Percentiles rank a stretch among this genome's conserved stretches.
Conservation (phyloP, 306 rosid species). For the Citrullus amarus region DNA sequence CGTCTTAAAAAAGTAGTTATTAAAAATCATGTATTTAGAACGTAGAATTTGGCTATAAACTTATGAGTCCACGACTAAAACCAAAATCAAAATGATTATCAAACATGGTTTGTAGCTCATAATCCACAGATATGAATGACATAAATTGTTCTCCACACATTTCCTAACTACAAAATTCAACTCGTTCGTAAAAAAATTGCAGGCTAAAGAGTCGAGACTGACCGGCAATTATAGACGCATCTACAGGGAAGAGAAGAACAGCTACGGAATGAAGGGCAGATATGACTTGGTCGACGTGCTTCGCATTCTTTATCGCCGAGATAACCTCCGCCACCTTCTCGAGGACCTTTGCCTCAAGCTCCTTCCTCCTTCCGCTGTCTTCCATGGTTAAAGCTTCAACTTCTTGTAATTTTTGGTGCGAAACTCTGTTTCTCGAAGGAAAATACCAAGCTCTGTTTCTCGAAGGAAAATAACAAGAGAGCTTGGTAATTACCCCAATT, state of each 20-base stretch:
- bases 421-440: neutral
- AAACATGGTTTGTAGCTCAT: neutral
- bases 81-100: too few relatives aligned
- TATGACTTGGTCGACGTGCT: constrained; percentile 67
- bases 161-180: neutral
- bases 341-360: constrained; percentile 30
- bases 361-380: constrained; percentile 28
- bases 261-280: constrained; percentile 64
- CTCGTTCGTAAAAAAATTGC: neutral
- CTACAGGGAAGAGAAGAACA: constrained; percentile 50
- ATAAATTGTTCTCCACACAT: neutral
- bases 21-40: too few relatives aligned
- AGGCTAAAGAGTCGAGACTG: neutral
- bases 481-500: neutral
- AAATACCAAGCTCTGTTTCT: neutral
- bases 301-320: constrained; percentile 37
- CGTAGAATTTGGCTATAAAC: too few relatives aligned
- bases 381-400: constrained; percentile 28
- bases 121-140: neutral
- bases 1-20: too few relatives aligned
- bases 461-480: neutral
- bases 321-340: constrained; percentile 54
- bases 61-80: too few relatives aligned
- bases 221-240: constrained; percentile 61
- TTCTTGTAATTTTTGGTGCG: neutral